Conservation (phyloP, 2,329 filamentous ascomycete species). For the Coniochaeta hoffmannii region DNA sequence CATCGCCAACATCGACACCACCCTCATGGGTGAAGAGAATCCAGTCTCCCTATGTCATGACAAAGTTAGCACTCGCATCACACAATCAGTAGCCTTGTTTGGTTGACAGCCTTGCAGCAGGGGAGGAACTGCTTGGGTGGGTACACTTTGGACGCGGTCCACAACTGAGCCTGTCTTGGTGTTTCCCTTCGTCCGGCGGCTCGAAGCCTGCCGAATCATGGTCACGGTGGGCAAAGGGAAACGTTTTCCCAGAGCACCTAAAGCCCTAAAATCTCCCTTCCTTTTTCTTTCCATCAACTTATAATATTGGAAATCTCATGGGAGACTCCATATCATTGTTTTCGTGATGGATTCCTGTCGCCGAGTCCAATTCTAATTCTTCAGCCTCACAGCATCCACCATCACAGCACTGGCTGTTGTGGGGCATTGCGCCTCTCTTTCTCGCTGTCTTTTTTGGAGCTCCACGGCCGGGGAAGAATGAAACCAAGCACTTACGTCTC, state of each 20-base stretch:
- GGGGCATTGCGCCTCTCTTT: background rate
- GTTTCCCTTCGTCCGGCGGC: slow-evolving; percentile 4
- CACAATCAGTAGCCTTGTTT: background rate
- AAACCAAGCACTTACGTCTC: slow-evolving; percentile 73
- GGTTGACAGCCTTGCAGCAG: background rate
- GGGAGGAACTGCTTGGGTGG: background rate
- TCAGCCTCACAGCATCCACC: background rate
- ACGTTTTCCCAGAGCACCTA: background rate
- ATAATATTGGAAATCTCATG: background rate
- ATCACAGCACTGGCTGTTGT: slow-evolving; percentile 2
- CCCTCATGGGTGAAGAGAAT: slow-evolving; percentile 99
- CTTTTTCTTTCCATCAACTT: background rate
- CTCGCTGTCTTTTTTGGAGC: no score
- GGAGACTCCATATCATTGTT: background rate
- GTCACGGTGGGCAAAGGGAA: background rate
- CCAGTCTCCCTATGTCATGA: slow-evolving; percentile 74
- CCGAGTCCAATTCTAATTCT: background rate
- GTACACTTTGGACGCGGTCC: background rate
- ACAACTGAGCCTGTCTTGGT: background rate
- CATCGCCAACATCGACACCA: slow-evolving; percentile 98
- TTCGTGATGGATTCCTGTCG: background rate
- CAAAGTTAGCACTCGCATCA: slow-evolving; percentile 4
- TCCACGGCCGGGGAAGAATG: slow-evolving; percentile 8
- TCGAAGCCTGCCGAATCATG: background rate
- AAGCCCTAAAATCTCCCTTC: background rate